Evolutionary conservation across 1,139 yeast species (phyloP).

Genomic region (Yamadazyma diospyri): DNA sequence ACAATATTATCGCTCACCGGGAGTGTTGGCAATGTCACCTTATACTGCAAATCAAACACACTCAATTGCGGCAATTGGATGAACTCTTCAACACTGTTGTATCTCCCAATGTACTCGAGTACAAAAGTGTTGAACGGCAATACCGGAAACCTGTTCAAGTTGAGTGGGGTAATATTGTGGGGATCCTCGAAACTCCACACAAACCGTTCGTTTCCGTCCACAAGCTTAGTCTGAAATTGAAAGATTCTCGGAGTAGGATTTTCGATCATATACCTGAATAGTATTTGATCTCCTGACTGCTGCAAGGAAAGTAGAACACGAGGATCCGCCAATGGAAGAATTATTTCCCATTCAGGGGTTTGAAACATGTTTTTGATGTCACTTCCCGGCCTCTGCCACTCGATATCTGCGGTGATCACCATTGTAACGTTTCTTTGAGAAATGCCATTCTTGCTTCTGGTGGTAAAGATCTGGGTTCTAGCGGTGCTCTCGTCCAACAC

Average conservation of each 20-base stretch:
- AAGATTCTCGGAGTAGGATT: slow-evolving; percentile 72
- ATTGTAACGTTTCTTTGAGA: slow-evolving; percentile 40
- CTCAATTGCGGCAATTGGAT: slow-evolving; percentile 53
- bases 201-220: slow-evolving; percentile 17
- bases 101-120: slow-evolving; percentile 35
- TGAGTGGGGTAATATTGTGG: slow-evolving; percentile 25
- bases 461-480: slow-evolving; percentile 25
- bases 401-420: slow-evolving; percentile 21
- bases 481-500: slow-evolving; percentile 7
- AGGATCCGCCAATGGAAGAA: slow-evolving; percentile 67
- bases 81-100: slow-evolving; percentile 13
- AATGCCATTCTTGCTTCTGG: slow-evolving; percentile 38
- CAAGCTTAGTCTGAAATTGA: slow-evolving; percentile 52
- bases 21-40: slow-evolving; percentile 57
- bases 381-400: slow-evolving; percentile 31
- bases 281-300: slow-evolving; percentile 20
- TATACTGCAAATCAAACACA: slow-evolving; percentile 64
- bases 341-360: slow-evolving; percentile 44
- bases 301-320: slow-evolving; percentile 50
- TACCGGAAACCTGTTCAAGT: slow-evolving; percentile 43
- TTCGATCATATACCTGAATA: slow-evolving; percentile 54
- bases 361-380: slow-evolving; percentile 22
- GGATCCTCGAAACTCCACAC: slow-evolving; percentile 30
- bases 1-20: slow-evolving; percentile 36
- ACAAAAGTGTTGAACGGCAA: slow-evolving; percentile 58